Percentiles rank a stretch among this genome's conserved stretches.
These are phyloP conservation scores for Achaetomiella virescens DNA, from an alignment of 495 filamentous ascomycete species.

Conservation along the genomic window DNA sequence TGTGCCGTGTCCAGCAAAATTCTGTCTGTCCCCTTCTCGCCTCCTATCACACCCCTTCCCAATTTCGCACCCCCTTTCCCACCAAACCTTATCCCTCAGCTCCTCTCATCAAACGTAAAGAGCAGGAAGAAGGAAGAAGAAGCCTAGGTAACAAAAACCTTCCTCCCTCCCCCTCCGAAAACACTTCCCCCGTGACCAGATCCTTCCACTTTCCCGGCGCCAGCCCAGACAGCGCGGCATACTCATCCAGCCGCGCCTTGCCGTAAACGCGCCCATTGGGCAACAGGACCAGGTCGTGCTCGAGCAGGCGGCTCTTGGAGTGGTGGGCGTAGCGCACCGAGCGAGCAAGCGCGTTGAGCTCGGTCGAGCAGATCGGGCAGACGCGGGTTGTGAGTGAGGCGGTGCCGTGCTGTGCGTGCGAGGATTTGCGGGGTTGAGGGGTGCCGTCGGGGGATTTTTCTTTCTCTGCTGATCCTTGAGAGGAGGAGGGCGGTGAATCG, in stretches of 20 bases:
- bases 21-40: too few species aligned
- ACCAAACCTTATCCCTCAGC: too few species aligned
- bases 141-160: slow-evolving; percentile 75
- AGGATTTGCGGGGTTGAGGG: background rate
- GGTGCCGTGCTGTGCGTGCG: slow-evolving; percentile 18
- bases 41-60: too few species aligned
- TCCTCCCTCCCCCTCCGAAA: slow-evolving; percentile 54
- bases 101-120: background rate
- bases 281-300: slow-evolving; percentile 76
- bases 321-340: slow-evolving; percentile 92
- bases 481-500: too few species aligned
- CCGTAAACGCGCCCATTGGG: slow-evolving; percentile 88
- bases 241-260: slow-evolving; percentile 61
- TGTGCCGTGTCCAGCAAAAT: too few species aligned
- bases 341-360: slow-evolving; percentile 84
- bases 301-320: slow-evolving; percentile 76
- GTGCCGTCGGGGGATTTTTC: too few species aligned
- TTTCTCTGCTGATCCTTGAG: too few species aligned
- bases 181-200: slow-evolving; percentile 68
- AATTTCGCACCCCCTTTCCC: too few species aligned
- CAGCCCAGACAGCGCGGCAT: slow-evolving; percentile 67
- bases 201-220: slow-evolving; percentile 68
- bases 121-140: background rate
- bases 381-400: slow-evolving; percentile 44
- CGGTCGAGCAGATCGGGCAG: slow-evolving; percentile 92